Evolutionary conservation across 345 rosid genomes (phyloP), one percentile per base, ranked within the genome.

Genomic region (Dipteronia dyeriana): DNA sequence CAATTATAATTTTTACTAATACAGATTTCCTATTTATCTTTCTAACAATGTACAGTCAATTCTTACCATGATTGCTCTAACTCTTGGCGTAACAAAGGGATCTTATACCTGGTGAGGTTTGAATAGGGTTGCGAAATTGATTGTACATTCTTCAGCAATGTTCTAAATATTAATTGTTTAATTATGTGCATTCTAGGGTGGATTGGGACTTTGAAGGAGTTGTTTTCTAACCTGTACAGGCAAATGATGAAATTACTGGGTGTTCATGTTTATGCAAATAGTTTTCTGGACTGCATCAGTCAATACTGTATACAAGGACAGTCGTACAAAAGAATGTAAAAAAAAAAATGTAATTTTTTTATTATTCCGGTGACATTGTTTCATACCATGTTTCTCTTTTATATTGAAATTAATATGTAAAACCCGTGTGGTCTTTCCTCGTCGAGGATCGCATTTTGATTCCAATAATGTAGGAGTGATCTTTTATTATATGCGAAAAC

Each of bases 31-130:
- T 60, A 31, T 51, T 57, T 1, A 45, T 77, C 9, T 31, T 57
- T 64, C 26, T 51, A 1, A 9, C 26, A 45, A n/a, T 79, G 72
- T 61, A 19, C 94, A 94, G 98, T 79, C 97, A 0, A 53, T 89
- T 75, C 84, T 94, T 65, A 84, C 92, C 10, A 19, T 89, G 80
- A 78, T 92, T 64, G 94, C 90, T 39, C n/a, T 91, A 71, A 85
- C 79, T 76, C 76, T 94, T 47, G 92, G 97, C 31, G 80, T 76
- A 70, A 84, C 93, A 31, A 31, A 31, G 82, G 87, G 89, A 81
- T 59, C 86, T 75, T 77, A 78, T 76, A 23, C 72, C 76, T 91
- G 95, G 94, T 51, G 87, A 83, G 84, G 56, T 64, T 68, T 76
- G 49, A 54, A 19, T 12, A 4, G 41, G 74, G 26, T 31, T 25